Conservation (phyloP, 2,329 filamentous ascomycete species). For the Cercospora zeina region DNA sequence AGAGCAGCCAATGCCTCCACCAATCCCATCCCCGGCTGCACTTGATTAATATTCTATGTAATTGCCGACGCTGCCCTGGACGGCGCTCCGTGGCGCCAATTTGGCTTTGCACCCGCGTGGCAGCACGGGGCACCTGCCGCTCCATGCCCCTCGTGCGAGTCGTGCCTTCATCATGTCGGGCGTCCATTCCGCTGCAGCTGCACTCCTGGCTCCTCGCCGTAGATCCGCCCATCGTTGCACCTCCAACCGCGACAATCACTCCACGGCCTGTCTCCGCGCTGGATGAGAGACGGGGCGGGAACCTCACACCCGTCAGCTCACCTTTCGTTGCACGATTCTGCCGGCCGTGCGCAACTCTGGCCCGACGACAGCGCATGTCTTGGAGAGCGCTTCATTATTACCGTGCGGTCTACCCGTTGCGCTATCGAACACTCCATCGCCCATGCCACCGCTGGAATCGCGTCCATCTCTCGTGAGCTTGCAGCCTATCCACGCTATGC, state of each 20-base stretch:
- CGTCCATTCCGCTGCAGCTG: background rate
- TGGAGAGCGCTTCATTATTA: background rate
- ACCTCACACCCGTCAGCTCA: background rate
- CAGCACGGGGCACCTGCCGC: constrained; percentile 8
- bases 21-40: background rate
- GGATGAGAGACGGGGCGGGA: background rate
- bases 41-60: background rate
- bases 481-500: constrained; percentile 37
- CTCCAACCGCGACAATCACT: background rate
- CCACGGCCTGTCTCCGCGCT: background rate
- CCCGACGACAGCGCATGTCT: background rate
- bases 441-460: background rate
- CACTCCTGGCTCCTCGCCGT: background rate
- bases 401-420: background rate
- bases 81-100: constrained; percentile 10
- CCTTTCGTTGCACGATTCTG: background rate
- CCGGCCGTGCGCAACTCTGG: background rate
- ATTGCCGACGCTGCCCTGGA: background rate
- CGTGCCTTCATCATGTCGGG: constrained; percentile 1
- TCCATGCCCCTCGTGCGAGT: background rate
- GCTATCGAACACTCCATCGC: background rate
- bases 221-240: background rate
- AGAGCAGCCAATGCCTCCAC: constrained; percentile 12
- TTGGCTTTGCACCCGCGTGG: constrained; percentile 13
- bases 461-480: background rate